Base-by-base conservation (phyloP, 2,329 filamentous ascomycete genomes). In the Alternaria metachromatica region DNA sequence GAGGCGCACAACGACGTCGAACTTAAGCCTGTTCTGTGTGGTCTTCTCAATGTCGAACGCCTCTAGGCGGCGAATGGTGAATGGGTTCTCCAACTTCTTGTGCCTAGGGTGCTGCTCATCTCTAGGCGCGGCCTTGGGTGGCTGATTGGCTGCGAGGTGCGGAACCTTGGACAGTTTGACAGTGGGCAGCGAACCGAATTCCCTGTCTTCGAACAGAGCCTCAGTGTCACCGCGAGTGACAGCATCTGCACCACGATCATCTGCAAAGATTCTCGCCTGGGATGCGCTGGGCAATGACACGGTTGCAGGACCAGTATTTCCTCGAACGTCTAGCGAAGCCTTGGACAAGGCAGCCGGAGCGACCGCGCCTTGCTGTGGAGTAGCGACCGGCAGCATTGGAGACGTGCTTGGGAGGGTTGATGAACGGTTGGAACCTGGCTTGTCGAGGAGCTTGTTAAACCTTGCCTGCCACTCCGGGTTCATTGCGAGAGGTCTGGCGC, bases 371-470 rank as follows among this genome's bases (percentile, higher is more conserved):
- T 80, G 78, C 30, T 80, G 83, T 30, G 78, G 74, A 21, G 77
- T 76, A 7, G 76, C 67, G 26, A 78, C 76, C 4, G 80, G 76
- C 26, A 76, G 84, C 7, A 62, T 46, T 21, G 62, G 53, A 44
- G 69, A 43, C 13, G 66, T 71, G 43, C 53, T 28, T 10, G 59
- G 50, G 15, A 71, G 55, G 20, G 56, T 58, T 49, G 20, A 86
- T 81, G 8, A 80, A 45, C 60, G 49, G 43, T 65, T 62, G 21
- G 64, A 55, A 12, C 67, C 74, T 6, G 88, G 85, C 76, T 91
- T 94, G 70, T 89, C 87, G 59, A 90, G 84, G 48, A 97, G 86
- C 49, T 87, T 90, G 78, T 97, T 94, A 78, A 97, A 94, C 72
- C 89, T 89, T 72, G 92, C 90, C 78, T 97, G 93, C 94, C 94